Percentiles rank a stretch among this genome's conserved stretches.
These are phyloP conservation scores for Nitzschia sp. DNA, from an alignment of 108 stramenopile genomes.

Conservation along the genomic window DNA sequence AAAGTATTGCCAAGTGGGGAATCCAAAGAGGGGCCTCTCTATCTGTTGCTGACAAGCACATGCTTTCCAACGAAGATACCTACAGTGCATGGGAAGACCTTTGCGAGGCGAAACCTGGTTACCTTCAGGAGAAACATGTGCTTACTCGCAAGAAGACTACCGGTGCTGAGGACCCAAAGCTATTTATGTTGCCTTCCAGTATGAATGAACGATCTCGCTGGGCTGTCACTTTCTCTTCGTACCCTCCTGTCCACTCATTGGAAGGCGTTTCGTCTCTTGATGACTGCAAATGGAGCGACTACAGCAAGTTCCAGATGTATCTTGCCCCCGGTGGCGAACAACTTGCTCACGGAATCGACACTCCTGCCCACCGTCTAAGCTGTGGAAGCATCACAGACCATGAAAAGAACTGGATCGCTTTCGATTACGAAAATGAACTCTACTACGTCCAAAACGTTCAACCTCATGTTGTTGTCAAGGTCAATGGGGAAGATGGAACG, in stretches of 20 bases:
- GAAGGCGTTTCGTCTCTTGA: neutral
- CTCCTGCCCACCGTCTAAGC: slow-evolving; percentile 7
- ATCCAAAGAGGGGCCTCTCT: slow-evolving; percentile 7
- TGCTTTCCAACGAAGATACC: slow-evolving; percentile 14
- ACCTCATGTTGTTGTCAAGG: slow-evolving; percentile 14
- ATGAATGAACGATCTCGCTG: slow-evolving; percentile 20
- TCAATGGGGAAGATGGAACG: slow-evolving; percentile 5
- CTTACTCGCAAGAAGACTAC: slow-evolving; percentile 6
- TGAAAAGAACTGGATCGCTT: slow-evolving; percentile 22
- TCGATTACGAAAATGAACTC: slow-evolving; percentile 16
- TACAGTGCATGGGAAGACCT: slow-evolving; percentile 9
- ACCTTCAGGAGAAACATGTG: neutral
- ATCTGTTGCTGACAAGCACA: neutral
- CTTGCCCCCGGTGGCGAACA: slow-evolving; percentile 17
- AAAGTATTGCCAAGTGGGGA: slow-evolving; percentile 6
- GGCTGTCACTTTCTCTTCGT: slow-evolving; percentile 16
- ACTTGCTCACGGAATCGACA: slow-evolving; percentile 10
- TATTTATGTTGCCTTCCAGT: neutral
- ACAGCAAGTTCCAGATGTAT: slow-evolving; percentile 24
- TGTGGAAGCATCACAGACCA: slow-evolving; percentile 15
- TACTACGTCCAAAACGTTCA: slow-evolving; percentile 18
- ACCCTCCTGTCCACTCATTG: slow-evolving; percentile 8
- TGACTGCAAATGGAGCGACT: slow-evolving; percentile 20
- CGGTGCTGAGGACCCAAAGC: slow-evolving; percentile 17
- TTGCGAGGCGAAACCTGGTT: slow-evolving; percentile 8